phyloP scores from a whole-genome alignment of 768 basidiomycete species.

The Rickenella mellea region DNA sequence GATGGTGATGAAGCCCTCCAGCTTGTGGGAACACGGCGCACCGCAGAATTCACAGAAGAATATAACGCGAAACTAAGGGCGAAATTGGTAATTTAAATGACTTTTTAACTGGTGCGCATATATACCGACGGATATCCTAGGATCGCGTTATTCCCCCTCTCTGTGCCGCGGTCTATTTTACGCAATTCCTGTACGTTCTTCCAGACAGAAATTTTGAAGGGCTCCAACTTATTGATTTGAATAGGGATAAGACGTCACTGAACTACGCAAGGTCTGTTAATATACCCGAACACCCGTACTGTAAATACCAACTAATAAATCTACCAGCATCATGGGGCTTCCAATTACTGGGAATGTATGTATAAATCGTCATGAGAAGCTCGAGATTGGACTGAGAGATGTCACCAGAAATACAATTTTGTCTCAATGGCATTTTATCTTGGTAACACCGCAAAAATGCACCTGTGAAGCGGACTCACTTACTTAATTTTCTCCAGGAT shows the following conservation, averaged over 20 bases:
- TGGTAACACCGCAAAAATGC: too few species aligned
- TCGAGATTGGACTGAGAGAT: not conserved
- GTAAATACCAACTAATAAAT: not conserved
- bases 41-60: conserved; percentile 47
- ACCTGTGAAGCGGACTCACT: not conserved
- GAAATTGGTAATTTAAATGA: conserved; percentile 37
- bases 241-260: conserved; percentile 58
- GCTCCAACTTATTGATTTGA: conserved; percentile 1
- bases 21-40: conserved; percentile 46
- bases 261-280: conserved; percentile 53
- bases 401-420: conserved; percentile 46
- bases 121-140: conserved; percentile 15
- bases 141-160: conserved; percentile 45
- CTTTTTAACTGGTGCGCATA: not conserved
- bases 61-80: conserved; percentile 46
- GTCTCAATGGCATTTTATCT: conserved; percentile 57
- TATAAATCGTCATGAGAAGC: not conserved
- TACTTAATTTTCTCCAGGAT: conserved; percentile 24
- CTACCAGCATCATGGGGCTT: conserved; percentile 51
- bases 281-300: conserved; percentile 3
- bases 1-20: conserved; percentile 53
- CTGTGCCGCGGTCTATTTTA: conserved; percentile 59
- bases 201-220: not conserved
- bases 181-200: conserved; percentile 45
- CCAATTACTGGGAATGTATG: conserved; percentile 52